phyloP scores from a whole-genome alignment of 306 rosid genomes.

The Urtica urens region DNA sequence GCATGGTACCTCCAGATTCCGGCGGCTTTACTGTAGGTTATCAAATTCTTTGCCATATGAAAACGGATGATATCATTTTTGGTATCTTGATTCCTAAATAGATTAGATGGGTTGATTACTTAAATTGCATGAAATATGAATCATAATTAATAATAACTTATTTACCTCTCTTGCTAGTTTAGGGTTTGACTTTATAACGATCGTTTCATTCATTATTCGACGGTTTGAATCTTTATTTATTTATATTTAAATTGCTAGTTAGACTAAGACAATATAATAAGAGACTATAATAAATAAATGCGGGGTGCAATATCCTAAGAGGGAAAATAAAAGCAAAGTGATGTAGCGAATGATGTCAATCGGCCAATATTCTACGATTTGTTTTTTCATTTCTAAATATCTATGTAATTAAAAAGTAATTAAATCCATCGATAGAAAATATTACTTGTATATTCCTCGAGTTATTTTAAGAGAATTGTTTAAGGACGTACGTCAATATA shows the following conservation, averaged over 20 bases:
- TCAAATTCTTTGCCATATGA: no score
- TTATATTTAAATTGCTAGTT: neutral
- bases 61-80: no score
- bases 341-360: conserved; percentile 11
- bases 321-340: neutral
- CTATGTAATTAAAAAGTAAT: neutral
- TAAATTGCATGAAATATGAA: no score
- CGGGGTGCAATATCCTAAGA: neutral
- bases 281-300: neutral
- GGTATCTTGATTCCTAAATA: no score
- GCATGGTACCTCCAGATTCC: no score
- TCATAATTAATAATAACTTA: neutral
- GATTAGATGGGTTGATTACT: no score
- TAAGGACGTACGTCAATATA: no score
- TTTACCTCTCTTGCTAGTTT: neutral
- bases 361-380: neutral
- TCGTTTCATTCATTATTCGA: neutral
- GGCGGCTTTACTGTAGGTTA: no score
- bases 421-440: neutral
- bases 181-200: conserved; percentile 7
- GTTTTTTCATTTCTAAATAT: neutral
- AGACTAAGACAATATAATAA: conserved; percentile 1
- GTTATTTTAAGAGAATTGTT: no score
- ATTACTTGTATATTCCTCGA: neutral
- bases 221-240: neutral